Conservation (phyloP, 352 stramenopile species). For the Phytophthora pisi region DNA sequence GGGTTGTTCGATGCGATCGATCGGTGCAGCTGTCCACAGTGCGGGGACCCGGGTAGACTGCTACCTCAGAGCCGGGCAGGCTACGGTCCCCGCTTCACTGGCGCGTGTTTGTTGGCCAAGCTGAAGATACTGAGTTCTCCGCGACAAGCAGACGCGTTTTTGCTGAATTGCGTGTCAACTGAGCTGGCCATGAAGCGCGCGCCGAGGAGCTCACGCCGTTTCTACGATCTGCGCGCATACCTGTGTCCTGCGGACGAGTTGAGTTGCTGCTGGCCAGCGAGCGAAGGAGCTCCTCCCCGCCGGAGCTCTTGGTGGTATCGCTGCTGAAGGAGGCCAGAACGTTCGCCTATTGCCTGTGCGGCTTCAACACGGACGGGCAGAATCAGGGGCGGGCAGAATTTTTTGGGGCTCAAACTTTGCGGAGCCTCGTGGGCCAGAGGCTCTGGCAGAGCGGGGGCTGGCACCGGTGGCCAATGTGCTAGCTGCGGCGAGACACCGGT, state of each 20-base stretch:
- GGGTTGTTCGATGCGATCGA: background rate
- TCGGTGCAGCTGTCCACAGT: background rate
- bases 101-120: background rate
- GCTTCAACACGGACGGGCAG: conserved; percentile 7
- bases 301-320: conserved; percentile 20
- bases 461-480: too few relatives aligned
- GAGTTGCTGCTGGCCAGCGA: background rate
- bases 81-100: too few relatives aligned
- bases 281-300: background rate
- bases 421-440: too few relatives aligned
- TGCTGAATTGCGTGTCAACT: conserved; percentile 10
- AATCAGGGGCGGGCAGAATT: conserved; percentile 4
- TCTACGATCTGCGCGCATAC: background rate
- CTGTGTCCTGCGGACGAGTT: background rate
- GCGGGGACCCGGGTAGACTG: too few relatives aligned
- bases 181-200: too few relatives aligned
- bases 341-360: background rate
- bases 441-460: too few relatives aligned
- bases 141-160: conserved; percentile 6
- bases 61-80: too few relatives aligned
- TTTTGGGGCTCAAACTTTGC: background rate
- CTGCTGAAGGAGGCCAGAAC: conserved; percentile 9
- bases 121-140: background rate
- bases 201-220: background rate
- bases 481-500: background rate